A percentile compares a stretch with the other conserved stretches of the same genome.
phyloP scores from a whole-genome alignment of 495 filamentous ascomycete genomes.

The Haplographium delicatum region DNA sequence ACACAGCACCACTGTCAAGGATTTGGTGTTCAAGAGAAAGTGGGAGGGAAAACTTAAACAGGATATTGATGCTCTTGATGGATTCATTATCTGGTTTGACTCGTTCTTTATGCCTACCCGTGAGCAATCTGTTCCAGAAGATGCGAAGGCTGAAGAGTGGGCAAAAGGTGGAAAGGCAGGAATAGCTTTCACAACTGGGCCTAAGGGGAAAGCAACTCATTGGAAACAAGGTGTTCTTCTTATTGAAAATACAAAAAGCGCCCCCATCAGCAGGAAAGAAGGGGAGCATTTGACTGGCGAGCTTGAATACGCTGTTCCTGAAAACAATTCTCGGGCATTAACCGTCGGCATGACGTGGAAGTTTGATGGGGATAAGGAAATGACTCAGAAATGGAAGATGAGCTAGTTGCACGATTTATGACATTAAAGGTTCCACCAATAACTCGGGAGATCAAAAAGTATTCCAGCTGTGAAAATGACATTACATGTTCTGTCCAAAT shows the following conservation, averaged over 20 bases:
- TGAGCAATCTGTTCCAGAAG: slow-evolving; percentile 36
- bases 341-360: slow-evolving; percentile 40
- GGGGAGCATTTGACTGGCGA: slow-evolving; percentile 36
- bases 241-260: slow-evolving; percentile 32
- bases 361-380: slow-evolving; percentile 28
- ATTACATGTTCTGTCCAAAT: too few species aligned
- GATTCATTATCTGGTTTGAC: slow-evolving; percentile 76
- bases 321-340: slow-evolving; percentile 43
- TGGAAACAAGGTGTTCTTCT: slow-evolving; percentile 76
- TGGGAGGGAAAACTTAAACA: slow-evolving; percentile 49
- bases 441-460: too few species aligned
- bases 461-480: too few species aligned
- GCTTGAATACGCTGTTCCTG: slow-evolving; percentile 41
- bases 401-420: too few species aligned
- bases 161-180: slow-evolving; percentile 35
- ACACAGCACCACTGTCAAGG: slow-evolving; percentile 49
- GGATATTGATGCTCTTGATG: slow-evolving; percentile 59
- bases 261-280: slow-evolving; percentile 23
- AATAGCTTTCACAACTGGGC: slow-evolving; percentile 72
- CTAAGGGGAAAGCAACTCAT: slow-evolving; percentile 72
- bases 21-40: slow-evolving; percentile 51
- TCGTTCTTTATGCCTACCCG: slow-evolving; percentile 62
- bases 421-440: background rate
- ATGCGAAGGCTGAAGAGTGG: slow-evolving; percentile 36
- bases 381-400: slow-evolving; percentile 40